A percentile compares a stretch with the other conserved stretches of the same genome.
Evolutionary conservation across 495 filamentous ascomycete species (phyloP).

Genomic region (Ascobolus immersus): DNA sequence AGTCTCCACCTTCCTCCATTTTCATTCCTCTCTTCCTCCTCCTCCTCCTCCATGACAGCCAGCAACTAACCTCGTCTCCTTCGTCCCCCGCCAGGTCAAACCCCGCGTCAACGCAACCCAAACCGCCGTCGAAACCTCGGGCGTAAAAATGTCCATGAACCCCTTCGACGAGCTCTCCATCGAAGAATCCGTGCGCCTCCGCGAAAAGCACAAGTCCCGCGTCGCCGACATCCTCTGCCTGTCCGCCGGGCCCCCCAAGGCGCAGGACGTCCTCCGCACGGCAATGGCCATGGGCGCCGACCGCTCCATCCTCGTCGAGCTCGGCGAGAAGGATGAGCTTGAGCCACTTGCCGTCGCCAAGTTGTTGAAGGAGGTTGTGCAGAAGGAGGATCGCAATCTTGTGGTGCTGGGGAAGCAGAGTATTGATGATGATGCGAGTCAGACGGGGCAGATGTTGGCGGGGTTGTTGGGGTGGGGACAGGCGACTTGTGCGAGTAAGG

Average conservation of each 20-base stretch:
- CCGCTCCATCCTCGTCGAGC: conserved; percentile 59
- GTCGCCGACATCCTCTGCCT: conserved; percentile 81
- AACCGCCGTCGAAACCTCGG: conserved; percentile 72
- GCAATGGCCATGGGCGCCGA: conserved; percentile 99
- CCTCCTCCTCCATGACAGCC: neutral
- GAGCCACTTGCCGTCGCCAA: conserved; percentile 85
- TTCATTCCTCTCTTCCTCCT: neutral
- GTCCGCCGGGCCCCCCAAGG: conserved; percentile 65
- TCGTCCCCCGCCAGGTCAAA: conserved; percentile 41
- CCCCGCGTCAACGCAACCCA: conserved; percentile 89
- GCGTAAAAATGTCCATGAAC: conserved; percentile 94
- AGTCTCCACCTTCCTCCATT: conserved; percentile 19
- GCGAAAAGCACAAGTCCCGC: conserved; percentile 42
- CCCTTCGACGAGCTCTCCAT: conserved; percentile 96
- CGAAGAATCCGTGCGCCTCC: conserved; percentile 82
- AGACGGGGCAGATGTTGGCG: conserved; percentile 97
- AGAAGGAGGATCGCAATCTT: conserved; percentile 62
- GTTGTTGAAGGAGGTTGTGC: conserved; percentile 49
- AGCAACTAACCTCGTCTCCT: conserved; percentile 1
- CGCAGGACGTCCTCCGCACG: conserved; percentile 64
- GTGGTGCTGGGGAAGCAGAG: conserved; percentile 91
- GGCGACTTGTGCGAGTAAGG: conserved; percentile 71
- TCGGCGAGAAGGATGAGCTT: conserved; percentile 34
- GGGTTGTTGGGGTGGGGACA: conserved; percentile 78
- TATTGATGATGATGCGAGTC: conserved; percentile 83